Evolutionary conservation across 2,329 filamentous ascomycete species (phyloP), one percentile per base, ranked within the genome.

Genomic region (Dothidotthia symphoricarpi): DNA sequence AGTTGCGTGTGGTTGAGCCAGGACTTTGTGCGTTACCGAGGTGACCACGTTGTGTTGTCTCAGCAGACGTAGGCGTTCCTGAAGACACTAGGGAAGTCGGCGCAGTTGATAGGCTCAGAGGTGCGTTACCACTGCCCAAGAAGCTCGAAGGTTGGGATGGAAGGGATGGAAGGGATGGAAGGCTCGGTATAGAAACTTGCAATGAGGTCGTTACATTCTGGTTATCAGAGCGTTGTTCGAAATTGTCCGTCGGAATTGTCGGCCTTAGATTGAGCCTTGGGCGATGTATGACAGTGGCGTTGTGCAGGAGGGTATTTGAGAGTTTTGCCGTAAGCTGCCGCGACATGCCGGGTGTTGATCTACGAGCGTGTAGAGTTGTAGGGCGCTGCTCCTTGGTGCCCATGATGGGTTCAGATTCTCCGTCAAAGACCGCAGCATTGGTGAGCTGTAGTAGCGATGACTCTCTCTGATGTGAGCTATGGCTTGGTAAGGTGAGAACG

Each of bases 61-160:
- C 59, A 2, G 49, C 55, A n/a, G 63, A 65, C 12, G 49, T 31
- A 11, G 53, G 56, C 8, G 49, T 59, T 9, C 53, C 54, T 9
- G 63, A 65, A 10, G 63, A 66, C 9, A 63, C 49, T 5, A 64
- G 12, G 1, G 63, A 66, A 1, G 63, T 65, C 12, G 63, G 60
- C 16, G 62, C 62, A 24, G 64, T 66, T 4, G 61, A 65, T 35
- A 59, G 55, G 27, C 58, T 62, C 2, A 56, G 31, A 0, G 49
- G 57, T 4, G 41, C 50, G 17, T 53, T 52, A 30, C 61, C 63
- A 30, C 60, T 62, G 8, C 59, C 51, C 13, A 51, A 38, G 3
- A 57, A 38, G 17, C 61, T 65, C 7, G 52, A 55, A 3, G 51
- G 32, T 15, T 52, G 55, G 8, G 61, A 63, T 8, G 55, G 55